These are phyloP conservation scores for Fusarium tupiense DNA, from an alignment of 2,329 filamentous ascomycete species.

Conservation along the genomic window DNA sequence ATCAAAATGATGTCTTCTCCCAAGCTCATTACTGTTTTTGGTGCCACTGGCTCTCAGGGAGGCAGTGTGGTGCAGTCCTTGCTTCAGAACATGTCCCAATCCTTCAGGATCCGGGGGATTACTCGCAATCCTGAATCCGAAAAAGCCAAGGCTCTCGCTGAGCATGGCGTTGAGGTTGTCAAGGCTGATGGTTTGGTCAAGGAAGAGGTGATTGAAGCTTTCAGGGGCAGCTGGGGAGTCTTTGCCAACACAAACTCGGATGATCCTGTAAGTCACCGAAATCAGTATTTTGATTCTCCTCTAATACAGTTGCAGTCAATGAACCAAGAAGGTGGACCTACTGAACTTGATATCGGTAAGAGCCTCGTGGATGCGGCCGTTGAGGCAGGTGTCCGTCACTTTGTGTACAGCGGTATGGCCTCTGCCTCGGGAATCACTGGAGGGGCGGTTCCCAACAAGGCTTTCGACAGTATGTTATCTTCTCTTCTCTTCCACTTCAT, in stretches of 20 bases:
- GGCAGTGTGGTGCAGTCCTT: conserved; percentile 46
- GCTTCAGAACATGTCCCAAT: conserved; percentile 42
- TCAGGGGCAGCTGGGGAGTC: conserved; percentile 47
- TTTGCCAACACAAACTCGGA: conserved; percentile 49
- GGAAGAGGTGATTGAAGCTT: conserved; percentile 40
- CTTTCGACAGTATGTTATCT: conserved; percentile 47
- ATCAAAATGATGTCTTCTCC: conserved; percentile 37
- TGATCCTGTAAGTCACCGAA: conserved; percentile 39
- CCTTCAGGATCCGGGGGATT: conserved; percentile 44
- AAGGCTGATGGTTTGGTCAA: conserved; percentile 44
- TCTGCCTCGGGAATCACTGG: conserved; percentile 47
- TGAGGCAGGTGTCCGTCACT: conserved; percentile 47
- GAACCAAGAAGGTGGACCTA: conserved; percentile 41
- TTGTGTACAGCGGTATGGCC: conserved; percentile 50
- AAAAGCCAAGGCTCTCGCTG: conserved; percentile 41
- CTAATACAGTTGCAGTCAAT: conserved; percentile 34
- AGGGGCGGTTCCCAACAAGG: conserved; percentile 45
- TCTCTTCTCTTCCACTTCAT: background rate
- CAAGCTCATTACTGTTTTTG: conserved; percentile 47
- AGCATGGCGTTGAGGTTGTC: conserved; percentile 44
- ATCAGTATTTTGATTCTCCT: background rate
- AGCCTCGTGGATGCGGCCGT: conserved; percentile 47
- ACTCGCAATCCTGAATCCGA: conserved; percentile 44
- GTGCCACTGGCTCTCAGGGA: conserved; percentile 47
- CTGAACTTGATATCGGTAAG: conserved; percentile 50